A percentile compares a stretch with the other conserved stretches of the same genome.
These are phyloP conservation scores for Diaporthe sp. DNA, from an alignment of 2,329 filamentous ascomycete species.

Conservation along the genomic window DNA sequence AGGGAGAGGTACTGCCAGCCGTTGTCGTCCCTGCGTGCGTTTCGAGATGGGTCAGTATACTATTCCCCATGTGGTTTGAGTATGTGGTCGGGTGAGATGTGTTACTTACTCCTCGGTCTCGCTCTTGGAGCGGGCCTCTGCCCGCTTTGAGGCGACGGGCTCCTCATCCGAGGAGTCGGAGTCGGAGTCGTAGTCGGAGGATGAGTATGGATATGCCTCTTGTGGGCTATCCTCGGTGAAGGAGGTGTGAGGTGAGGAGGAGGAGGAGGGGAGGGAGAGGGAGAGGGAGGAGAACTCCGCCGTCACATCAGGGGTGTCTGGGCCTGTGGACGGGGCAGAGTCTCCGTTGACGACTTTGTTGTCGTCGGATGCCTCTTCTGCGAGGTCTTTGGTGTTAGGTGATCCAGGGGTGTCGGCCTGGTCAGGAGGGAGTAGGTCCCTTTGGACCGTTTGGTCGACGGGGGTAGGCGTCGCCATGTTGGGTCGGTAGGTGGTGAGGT, in stretches of 20 bases:
- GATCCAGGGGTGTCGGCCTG: conserved; percentile 21
- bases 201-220: not conserved
- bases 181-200: conserved; percentile 12
- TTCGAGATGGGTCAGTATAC: not conserved
- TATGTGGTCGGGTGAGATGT: not conserved
- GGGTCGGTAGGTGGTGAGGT: not conserved
- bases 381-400: not conserved
- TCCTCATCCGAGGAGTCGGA: not conserved
- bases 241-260: not conserved
- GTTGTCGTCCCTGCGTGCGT: conserved; percentile 3
- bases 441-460: conserved; percentile 14
- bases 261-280: not conserved
- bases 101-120: conserved; percentile 18
- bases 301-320: not conserved
- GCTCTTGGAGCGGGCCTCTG: not conserved
- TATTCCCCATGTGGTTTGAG: not conserved
- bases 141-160: not conserved
- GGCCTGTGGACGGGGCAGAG: not conserved
- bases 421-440: conserved; percentile 1
- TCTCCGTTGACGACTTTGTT: not conserved
- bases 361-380: not conserved
- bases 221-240: not conserved
- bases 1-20: not conserved
- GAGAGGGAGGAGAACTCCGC: not conserved
- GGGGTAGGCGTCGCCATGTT: conserved; percentile 16